phyloP scores from a whole-genome alignment of 805 yeast genomes.

The Saccharomyces paradoxus region DNA sequence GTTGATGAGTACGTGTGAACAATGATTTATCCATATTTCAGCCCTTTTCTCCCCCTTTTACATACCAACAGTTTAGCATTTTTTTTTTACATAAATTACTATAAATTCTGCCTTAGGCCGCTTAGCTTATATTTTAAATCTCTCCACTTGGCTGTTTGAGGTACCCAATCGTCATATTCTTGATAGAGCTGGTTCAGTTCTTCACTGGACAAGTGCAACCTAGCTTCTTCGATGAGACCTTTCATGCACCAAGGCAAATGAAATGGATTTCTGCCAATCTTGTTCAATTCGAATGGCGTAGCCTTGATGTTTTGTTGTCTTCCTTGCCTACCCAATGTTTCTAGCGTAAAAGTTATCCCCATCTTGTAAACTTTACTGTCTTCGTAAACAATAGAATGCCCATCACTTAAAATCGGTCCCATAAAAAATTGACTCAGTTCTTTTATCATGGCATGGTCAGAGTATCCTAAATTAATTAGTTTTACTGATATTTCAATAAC shows the following conservation, averaged over 20 bases:
- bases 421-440: conserved; percentile 75
- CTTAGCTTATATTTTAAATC: conserved; percentile 75
- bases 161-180: conserved; percentile 81
- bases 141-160: conserved; percentile 70
- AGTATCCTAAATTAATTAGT: conserved; percentile 64
- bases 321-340: conserved; percentile 44
- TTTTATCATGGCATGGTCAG: conserved; percentile 78
- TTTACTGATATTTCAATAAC: conserved; percentile 67
- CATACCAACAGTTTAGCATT: neutral
- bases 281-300: neutral
- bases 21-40: neutral
- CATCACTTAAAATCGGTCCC: conserved; percentile 90
- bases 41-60: neutral
- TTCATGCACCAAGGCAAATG: conserved; percentile 89
- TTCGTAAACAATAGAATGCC: conserved; percentile 83
- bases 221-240: conserved; percentile 65
- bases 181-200: conserved; percentile 54
- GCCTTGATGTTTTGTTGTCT: neutral
- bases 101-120: conserved; percentile 36
- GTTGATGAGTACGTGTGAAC: neutral
- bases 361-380: no score
- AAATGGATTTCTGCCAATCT: conserved; percentile 66
- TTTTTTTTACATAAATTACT: neutral
- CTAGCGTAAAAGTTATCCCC: conserved; percentile 48
- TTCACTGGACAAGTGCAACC: conserved; percentile 41